Evolutionary conservation across 352 stramenopile species (phyloP).

Genomic region (Globisporangium echinulatum): DNA sequence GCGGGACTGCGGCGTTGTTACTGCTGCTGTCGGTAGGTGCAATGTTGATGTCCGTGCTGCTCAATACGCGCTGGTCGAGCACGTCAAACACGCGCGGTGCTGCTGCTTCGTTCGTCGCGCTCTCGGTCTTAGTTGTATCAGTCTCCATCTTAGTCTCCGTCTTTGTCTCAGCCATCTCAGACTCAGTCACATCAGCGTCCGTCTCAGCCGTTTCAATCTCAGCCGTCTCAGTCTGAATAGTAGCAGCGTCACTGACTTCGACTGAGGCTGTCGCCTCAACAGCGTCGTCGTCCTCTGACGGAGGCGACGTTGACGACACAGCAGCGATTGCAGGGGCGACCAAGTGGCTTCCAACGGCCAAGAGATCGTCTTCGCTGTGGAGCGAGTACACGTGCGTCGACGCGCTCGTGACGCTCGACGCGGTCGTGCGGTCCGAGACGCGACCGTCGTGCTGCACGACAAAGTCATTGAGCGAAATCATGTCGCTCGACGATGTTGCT

Average conservation of each 20-base stretch:
- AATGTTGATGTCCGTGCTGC: conserved; percentile 11
- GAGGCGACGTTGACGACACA: no score
- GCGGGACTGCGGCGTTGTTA: background rate
- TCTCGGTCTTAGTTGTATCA: background rate
- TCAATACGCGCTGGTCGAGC: conserved; percentile 1
- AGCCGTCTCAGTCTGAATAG: no score
- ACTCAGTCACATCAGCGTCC: no score
- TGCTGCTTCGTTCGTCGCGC: no score
- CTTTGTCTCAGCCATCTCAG: no score
- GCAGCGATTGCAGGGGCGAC: conserved; percentile 1
- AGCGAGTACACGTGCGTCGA: conserved; percentile 17
- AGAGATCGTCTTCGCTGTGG: conserved; percentile 16
- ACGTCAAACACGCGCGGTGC: background rate
- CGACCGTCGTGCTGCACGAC: conserved; percentile 27
- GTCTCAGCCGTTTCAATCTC: no score
- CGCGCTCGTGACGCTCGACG: conserved; percentile 23
- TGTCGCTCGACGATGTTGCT: conserved; percentile 13
- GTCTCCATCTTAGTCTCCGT: no score
- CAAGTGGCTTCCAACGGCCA: conserved; percentile 12
- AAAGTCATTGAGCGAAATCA: conserved; percentile 55
- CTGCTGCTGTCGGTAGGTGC: background rate
- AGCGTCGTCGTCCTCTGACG: background rate
- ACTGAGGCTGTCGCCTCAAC: background rate
- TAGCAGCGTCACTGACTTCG: background rate
- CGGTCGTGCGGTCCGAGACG: conserved; percentile 5